phyloP scores from a whole-genome alignment of 2,329 filamentous ascomycete genomes.

The Botryotinia convoluta region DNA sequence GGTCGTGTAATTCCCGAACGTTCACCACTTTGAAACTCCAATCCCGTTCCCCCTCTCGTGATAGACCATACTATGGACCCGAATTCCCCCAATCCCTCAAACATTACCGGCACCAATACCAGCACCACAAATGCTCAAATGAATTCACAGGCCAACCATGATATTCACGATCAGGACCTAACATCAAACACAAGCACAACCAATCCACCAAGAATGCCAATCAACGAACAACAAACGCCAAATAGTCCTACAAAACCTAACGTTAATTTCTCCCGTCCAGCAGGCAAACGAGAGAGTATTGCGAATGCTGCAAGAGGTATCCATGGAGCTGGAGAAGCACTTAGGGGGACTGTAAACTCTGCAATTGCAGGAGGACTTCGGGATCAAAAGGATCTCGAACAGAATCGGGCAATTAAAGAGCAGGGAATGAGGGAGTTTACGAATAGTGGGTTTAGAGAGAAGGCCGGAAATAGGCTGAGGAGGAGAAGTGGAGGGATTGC shows the following conservation, averaged over 20 bases:
- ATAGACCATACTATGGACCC: constrained; percentile 3
- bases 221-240: neutral
- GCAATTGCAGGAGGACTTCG: constrained; percentile 15
- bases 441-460: constrained; percentile 84
- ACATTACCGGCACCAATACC: neutral
- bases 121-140: neutral
- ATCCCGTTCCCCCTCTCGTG: constrained; percentile 2
- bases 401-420: constrained; percentile 12
- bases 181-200: neutral
- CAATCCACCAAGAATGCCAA: neutral
- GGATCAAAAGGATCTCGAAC: constrained; percentile 9
- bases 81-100: neutral
- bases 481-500: neutral
- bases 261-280: constrained; percentile 18
- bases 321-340: constrained; percentile 17
- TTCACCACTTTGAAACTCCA: constrained; percentile 19
- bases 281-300: constrained; percentile 4
- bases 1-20: constrained; percentile 19
- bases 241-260: neutral
- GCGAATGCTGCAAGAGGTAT: constrained; percentile 11
- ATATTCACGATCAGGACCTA: neutral
- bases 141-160: constrained; percentile 1
- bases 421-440: constrained; percentile 15
- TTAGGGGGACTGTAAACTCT: constrained; percentile 14
- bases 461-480: constrained; percentile 72